Evolutionary conservation across 1,284 basidiomycete genomes (phyloP), one percentile per base, ranked within the genome.

Genomic region (Pseudozyma pruni): DNA sequence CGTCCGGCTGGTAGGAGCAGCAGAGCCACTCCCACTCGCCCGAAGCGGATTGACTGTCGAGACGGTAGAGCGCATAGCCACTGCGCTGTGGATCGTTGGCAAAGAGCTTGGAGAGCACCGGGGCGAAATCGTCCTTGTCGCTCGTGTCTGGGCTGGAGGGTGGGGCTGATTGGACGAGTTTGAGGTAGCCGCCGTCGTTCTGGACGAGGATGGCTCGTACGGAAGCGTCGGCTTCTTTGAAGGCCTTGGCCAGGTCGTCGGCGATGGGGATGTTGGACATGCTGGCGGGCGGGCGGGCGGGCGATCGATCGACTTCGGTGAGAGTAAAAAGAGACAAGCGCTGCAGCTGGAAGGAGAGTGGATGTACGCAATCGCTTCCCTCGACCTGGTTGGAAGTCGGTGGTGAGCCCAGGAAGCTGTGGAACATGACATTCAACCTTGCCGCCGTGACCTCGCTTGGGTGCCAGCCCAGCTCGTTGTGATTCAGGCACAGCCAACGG

Each of bases 21-120:
- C 68, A 69, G 27, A 79, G 52, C 77, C 77, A 79, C 43, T 79
- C 77, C 69, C 67, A 78, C 9, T 66, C 63, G 22, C 77, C 77
- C 23, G 70, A 53, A n/a, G 76, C 72, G 5, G 69, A 70, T 20
- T 71, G 66, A 27, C 50, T 63, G 64, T 79, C 76, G 33, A 79
- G 64, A 3, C 77, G 61, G 40, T 67, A 78, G 22, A 79, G 60
- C 11, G 71, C 76, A 52, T 79, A 78, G 0, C 72, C 77, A 31
- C 70, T 72, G 34, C 64, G 66, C 39, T 68, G 71, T 6, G 74
- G 69, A 37, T 76, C 76, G 35, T 59, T 53, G 40, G 69, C 42
- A 32, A 78, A 75, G 23, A 77, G 59, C 42, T 67, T 63, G 43
- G 54, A 41, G 14, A 76, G 62, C 16, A 69, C 41, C 2, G 68